phyloP scores from a whole-genome alignment of 495 filamentous ascomycete species.

The Xanthoparmelia taractica region DNA sequence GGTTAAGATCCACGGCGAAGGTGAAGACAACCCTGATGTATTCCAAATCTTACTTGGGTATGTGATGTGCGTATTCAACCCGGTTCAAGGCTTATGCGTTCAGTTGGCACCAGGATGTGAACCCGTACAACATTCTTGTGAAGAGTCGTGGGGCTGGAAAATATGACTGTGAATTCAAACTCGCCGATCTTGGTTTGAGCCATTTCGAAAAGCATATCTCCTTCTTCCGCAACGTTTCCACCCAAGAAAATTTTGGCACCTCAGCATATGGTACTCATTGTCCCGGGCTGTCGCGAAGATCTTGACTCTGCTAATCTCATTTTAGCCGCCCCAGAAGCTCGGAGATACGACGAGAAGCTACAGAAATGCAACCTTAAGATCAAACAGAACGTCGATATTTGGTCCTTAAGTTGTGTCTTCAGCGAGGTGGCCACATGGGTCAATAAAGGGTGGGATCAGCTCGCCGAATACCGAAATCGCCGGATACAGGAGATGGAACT shows the following conservation, averaged over 20 bases:
- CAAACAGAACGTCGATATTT: slow-evolving; percentile 35
- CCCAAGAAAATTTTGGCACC: slow-evolving; percentile 28
- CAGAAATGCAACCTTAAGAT: slow-evolving; percentile 18
- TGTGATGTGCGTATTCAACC: background rate
- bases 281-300: background rate
- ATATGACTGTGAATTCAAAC: slow-evolving; percentile 34
- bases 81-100: slow-evolving; percentile 1
- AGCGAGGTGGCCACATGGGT: slow-evolving; percentile 41
- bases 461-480: slow-evolving; percentile 30
- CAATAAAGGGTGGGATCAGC: slow-evolving; percentile 28
- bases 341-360: slow-evolving; percentile 26
- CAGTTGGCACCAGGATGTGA: slow-evolving; percentile 38
- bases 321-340: slow-evolving; percentile 33
- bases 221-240: slow-evolving; percentile 21
- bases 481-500: slow-evolving; percentile 29
- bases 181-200: slow-evolving; percentile 35
- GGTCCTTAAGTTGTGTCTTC: slow-evolving; percentile 40
- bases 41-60: slow-evolving; percentile 18
- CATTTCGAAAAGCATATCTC: slow-evolving; percentile 25
- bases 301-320: background rate
- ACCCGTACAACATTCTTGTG: slow-evolving; percentile 36
- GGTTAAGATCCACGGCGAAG: slow-evolving; percentile 32
- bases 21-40: background rate
- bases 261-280: slow-evolving; percentile 30
- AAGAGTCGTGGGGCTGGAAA: slow-evolving; percentile 23